Conservation (phyloP, 805 yeast genomes). For the Nakazawaea wyomingensis region DNA sequence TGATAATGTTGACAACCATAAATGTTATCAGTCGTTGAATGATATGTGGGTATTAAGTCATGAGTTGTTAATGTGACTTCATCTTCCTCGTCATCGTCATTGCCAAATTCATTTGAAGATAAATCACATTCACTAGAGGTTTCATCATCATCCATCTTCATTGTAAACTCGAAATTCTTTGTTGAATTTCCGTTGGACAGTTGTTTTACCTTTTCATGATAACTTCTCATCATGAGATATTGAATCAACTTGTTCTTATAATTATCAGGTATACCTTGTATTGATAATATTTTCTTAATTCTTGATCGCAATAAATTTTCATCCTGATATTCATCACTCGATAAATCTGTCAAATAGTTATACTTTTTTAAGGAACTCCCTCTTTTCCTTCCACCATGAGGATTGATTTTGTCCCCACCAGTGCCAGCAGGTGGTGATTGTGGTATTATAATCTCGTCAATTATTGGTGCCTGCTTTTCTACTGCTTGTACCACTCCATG, state of each 20-base stretch:
- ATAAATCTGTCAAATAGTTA: conserved; percentile 25
- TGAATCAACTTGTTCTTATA: conserved; percentile 51
- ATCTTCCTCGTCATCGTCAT: conserved; percentile 21
- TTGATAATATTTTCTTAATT: conserved; percentile 42
- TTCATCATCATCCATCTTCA: neutral
- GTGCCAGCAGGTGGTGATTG: conserved; percentile 22
- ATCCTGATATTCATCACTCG: conserved; percentile 29
- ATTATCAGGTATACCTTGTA: conserved; percentile 31
- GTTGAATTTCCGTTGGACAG: neutral
- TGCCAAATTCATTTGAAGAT: conserved; percentile 14
- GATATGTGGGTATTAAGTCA: conserved; percentile 46
- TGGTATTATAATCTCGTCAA: conserved; percentile 35
- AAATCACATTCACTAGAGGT: conserved; percentile 12
- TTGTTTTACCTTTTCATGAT: conserved; percentile 40
- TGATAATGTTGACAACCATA: conserved; percentile 83
- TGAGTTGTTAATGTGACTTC: conserved; percentile 42
- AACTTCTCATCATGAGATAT: conserved; percentile 64
- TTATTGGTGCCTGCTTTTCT: conserved; percentile 31
- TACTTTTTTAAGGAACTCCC: conserved; percentile 16
- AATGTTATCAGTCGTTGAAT: conserved; percentile 35
- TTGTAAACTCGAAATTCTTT: neutral
- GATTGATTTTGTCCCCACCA: too few relatives aligned
- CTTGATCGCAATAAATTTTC: conserved; percentile 37
- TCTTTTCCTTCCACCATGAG: conserved; percentile 11
- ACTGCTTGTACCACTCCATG: conserved; percentile 36